Evolutionary conservation across 2,329 filamentous ascomycete genomes (phyloP).

Genomic region (Claviceps pazoutovae): DNA sequence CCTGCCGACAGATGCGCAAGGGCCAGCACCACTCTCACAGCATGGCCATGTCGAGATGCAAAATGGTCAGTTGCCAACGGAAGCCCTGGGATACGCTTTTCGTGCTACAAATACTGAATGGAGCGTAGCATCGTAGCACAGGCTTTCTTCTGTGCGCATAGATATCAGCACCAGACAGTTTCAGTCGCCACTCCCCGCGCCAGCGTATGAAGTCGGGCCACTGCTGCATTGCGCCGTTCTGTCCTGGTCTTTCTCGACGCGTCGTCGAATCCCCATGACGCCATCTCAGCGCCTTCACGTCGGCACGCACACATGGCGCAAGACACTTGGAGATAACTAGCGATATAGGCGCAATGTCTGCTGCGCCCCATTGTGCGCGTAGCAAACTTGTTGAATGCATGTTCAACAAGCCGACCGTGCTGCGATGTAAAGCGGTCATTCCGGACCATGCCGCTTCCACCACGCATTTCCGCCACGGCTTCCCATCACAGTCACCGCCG

Average conservation of each 20-base stretch:
- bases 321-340: not conserved
- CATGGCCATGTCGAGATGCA: not conserved
- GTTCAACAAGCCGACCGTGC: not conserved
- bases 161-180: not conserved
- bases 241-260: not conserved
- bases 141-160: not conserved
- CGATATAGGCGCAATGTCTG: not conserved
- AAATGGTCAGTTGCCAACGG: not conserved
- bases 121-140: not conserved
- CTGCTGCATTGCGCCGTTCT: not conserved
- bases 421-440: not conserved
- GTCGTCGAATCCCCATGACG: not conserved
- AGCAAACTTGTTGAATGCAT: not conserved
- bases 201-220: not conserved
- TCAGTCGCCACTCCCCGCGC: not conserved
- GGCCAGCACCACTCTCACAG: not conserved
- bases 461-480: too few relatives aligned
- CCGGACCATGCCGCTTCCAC: not conserved
- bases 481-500: constrained; percentile 1
- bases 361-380: not conserved
- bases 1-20: not conserved
- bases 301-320: not conserved
- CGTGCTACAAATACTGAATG: not conserved
- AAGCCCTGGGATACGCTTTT: not conserved
- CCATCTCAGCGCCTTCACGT: not conserved